Evolutionary conservation across 352 stramenopile species (phyloP).

Genomic region (Globisporangium nunn): DNA sequence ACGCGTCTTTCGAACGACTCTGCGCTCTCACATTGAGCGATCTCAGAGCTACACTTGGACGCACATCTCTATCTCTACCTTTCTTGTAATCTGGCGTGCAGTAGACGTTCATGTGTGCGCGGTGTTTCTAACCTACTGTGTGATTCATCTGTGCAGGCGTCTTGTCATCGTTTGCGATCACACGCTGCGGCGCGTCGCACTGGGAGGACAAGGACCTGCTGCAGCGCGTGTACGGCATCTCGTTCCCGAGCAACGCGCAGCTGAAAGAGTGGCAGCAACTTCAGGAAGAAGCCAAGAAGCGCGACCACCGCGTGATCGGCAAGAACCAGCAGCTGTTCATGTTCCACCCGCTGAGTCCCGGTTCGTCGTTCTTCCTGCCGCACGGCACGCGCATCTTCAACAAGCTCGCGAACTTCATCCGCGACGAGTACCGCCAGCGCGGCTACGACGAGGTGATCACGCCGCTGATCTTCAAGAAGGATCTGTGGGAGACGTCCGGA

Average conservation of each 20-base stretch:
- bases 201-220: constrained; percentile 87
- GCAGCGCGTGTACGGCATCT: constrained; percentile 95
- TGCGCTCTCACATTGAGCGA: constrained; percentile 64
- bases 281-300: constrained; percentile 95
- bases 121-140: neutral
- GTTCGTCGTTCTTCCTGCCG: constrained; percentile 97
- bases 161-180: constrained; percentile 94
- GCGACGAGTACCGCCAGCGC: constrained; percentile 76
- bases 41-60: constrained; percentile 77
- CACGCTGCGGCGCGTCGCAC: constrained; percentile 93
- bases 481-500: constrained; percentile 96
- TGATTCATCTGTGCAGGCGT: constrained; percentile 26
- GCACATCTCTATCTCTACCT: constrained; percentile 28
- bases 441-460: constrained; percentile 97
- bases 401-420: constrained; percentile 87
- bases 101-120: neutral
- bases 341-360: constrained; percentile 92
- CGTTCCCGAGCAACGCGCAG: constrained; percentile 88
- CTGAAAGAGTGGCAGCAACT: constrained; percentile 84
- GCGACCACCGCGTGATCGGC: constrained; percentile 94
- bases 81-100: neutral
- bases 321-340: constrained; percentile 96
- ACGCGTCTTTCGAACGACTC: constrained; percentile 63
- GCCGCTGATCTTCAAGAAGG: constrained; percentile 96
- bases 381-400: constrained; percentile 98